phyloP scores from a whole-genome alignment of 176 grass and related monocot genomes.

The Stipa capillata region DNA sequence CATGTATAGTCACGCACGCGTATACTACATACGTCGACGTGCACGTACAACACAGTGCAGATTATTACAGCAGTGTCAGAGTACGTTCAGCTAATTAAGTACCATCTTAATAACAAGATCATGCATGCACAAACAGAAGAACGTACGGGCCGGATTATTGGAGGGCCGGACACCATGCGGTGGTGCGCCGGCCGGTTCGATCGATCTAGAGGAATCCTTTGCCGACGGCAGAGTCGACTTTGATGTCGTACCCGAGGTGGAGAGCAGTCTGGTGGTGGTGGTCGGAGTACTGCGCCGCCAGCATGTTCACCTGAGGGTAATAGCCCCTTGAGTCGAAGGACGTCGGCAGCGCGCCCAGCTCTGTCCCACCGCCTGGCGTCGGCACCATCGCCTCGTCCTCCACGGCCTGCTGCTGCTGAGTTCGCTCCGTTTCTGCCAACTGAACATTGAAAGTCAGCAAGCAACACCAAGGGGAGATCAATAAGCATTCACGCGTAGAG shows the following conservation, averaged over 20 bases:
- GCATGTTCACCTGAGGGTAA: slow-evolving; percentile 48
- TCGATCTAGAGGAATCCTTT: slow-evolving; percentile 50
- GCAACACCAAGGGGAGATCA: neutral
- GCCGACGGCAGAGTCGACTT: slow-evolving; percentile 30
- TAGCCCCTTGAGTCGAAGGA: slow-evolving; percentile 62
- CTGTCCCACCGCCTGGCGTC: neutral
- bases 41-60: no score
- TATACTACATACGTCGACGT: no score
- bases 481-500: no score
- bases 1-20: no score
- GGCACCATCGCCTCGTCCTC: slow-evolving; percentile 10
- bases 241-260: slow-evolving; percentile 76
- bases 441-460: slow-evolving; percentile 4
- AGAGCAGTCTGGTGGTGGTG: slow-evolving; percentile 60
- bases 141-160: no score
- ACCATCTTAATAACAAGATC: no score
- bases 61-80: no score
- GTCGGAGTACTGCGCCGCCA: slow-evolving; percentile 43
- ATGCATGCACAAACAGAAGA: no score
- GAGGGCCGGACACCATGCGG: no score
- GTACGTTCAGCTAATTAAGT: no score
- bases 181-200: neutral
- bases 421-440: slow-evolving; percentile 48
- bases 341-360: slow-evolving; percentile 55
- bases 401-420: slow-evolving; percentile 16